Percentiles rank a stretch among this genome's conserved stretches.
Conservation (phyloP, 2,329 filamentous ascomycete genomes). For the Colletotrichum noveboracense region DNA sequence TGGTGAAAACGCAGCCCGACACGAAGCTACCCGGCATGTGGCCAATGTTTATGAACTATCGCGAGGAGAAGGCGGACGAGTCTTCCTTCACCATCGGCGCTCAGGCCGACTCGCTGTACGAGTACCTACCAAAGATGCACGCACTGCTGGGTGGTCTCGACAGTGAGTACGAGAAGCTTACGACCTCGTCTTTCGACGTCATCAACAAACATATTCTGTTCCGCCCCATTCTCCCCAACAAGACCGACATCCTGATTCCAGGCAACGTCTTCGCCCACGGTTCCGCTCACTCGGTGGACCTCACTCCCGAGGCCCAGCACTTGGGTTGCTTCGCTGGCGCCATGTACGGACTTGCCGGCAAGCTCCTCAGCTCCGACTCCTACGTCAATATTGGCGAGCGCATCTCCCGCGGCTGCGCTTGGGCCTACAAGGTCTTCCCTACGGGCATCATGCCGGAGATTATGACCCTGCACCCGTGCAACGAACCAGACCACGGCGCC, state of each 20-base stretch:
- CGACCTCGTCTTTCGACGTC: constrained; percentile 65
- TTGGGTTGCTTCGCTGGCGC: constrained; percentile 70
- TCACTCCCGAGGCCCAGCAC: constrained; percentile 54
- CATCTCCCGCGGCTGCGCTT: constrained; percentile 58
- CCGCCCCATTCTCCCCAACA: constrained; percentile 67
- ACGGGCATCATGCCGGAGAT: constrained; percentile 62
- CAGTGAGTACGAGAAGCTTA: constrained; percentile 68
- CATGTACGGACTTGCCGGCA: constrained; percentile 67
- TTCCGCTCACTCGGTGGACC: constrained; percentile 29
- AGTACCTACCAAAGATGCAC: constrained; percentile 66
- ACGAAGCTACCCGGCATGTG: constrained; percentile 76
- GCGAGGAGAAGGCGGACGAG: constrained; percentile 50
- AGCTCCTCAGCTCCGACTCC: constrained; percentile 55
- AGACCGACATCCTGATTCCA: constrained; percentile 65
- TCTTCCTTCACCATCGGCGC: constrained; percentile 49
- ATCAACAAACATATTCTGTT: constrained; percentile 69
- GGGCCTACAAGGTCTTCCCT: constrained; percentile 56
- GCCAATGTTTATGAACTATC: constrained; percentile 70
- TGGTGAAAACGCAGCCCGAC: constrained; percentile 67
- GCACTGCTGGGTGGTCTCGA: constrained; percentile 69
- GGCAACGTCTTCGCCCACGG: constrained; percentile 41
- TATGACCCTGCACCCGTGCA: constrained; percentile 41
- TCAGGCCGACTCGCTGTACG: constrained; percentile 57
- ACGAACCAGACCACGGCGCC: constrained; percentile 31
- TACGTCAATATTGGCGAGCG: constrained; percentile 52